Evolutionary conservation across 495 filamentous ascomycete genomes (phyloP), one percentile per base, ranked within the genome.

Genomic region (Penicillium antarcticum): DNA sequence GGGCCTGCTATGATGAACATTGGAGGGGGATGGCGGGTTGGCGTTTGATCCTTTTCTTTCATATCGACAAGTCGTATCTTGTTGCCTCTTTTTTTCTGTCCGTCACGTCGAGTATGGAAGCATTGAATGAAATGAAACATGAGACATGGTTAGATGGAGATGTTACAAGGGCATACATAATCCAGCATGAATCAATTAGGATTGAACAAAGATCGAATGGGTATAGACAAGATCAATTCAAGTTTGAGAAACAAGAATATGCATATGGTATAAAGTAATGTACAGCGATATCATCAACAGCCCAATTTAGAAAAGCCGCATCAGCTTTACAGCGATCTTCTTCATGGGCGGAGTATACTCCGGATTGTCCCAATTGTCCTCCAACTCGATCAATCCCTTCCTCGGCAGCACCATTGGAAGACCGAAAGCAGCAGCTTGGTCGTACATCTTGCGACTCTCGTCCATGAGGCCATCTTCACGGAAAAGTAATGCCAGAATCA

Each of bases 401-500:
- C 33, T 45, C 42, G 38, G 13, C 21, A 33, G 18, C 18, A 32
- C 40, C 1, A 24, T 0, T 6, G 18, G 41, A 46, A 52, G 32
- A 9, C 49, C n/a, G 4, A 23, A 13, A 6, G 14, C 6, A 0
- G 39, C 1, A n/a, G 29, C 43, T 1, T 13, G 0, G 0, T 55
- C 44, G 21, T 55, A 40, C 6, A 55, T 1, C 0, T 37, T 26
- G 17, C 21, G 33, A 5, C 45, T 37, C 17, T 51, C 41, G 3
- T 19, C 14, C 7, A 24, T 10, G 2, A 59, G 6, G 1, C 63
- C 66, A 23, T 57, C 48, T 12, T 70, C 56, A 10, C 62, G 58
- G 4, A 26, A 11, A 7, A 75, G 29, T 3, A 69, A 33, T 3
- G 60, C 62, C 16, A 60, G 7, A 19, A 65, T 63, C 7, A 70